Base-by-base conservation (phyloP, 2,329 filamentous ascomycete genomes). In the Sarocladiaceae sp. region DNA sequence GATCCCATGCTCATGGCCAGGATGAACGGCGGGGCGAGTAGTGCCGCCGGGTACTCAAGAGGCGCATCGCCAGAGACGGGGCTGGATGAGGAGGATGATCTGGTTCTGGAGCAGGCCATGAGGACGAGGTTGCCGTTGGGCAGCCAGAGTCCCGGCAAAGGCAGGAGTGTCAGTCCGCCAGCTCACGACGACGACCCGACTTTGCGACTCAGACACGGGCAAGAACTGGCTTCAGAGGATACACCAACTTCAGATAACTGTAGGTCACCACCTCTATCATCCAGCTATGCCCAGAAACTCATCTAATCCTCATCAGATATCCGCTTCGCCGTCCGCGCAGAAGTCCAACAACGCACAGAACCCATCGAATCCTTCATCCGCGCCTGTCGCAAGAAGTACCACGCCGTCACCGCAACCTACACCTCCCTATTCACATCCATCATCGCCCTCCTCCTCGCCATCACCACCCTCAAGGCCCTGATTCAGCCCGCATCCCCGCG, bases 311-410 rank as follows among this genome's bases (percentile, higher is more conserved):
- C n/a, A n/a, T 41, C 62, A 93, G 88, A 91, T 65, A 87, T 95
- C 56, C 86, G 89, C 51, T 90, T 96, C 64, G 85, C 87, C 43
- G 75, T 95, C 49, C 82, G 86, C 55, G 86, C 89, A 49, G 89
- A 95, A 68, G 85, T 94, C 23, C 86, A 91, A 57, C 89, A 95
- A 58, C 80, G 85, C 45, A 87, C 83, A 37, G 88, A 91, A 57
- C 88, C 87, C 12, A 85, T 95, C 53, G 87, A 94, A 57, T 76
- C 84, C 15, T 74, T 78, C 34, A 73, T 90, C 53, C 73, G 70
- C 44, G 83, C 80, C 48, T 53, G 88, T 47, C 79, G 78, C 51
- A 70, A 66, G 48, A 76, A 73, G 48, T 73, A 85, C 51, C 68
- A 73, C 45, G 63, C 72, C 43, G 65, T 85, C 37, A 88, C 83